A percentile compares a stretch with the other conserved stretches of the same genome.
Conservation (phyloP, 148 eudicot species). For the Chenopodium formosanum region DNA sequence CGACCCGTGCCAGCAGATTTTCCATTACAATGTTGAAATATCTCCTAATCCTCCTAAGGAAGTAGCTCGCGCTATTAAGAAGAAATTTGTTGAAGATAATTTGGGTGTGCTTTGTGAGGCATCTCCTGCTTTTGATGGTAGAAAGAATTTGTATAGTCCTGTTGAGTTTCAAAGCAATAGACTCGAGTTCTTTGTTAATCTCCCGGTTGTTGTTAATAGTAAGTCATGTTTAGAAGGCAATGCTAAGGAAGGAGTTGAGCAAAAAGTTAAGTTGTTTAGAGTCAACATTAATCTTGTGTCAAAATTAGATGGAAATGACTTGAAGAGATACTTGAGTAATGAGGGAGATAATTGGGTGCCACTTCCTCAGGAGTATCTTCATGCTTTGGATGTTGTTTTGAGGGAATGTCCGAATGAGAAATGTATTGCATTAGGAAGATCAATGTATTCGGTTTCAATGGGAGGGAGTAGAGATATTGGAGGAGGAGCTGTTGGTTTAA, state of each 20-base stretch:
- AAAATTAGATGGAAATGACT: slow-evolving; percentile 60
- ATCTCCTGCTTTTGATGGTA: slow-evolving; percentile 76
- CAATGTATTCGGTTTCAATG: slow-evolving; percentile 73
- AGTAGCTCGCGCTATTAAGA: slow-evolving; percentile 61
- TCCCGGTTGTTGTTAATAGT: slow-evolving; percentile 43
- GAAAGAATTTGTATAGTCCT: slow-evolving; percentile 77
- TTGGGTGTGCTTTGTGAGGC: slow-evolving; percentile 49
- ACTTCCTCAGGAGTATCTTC: slow-evolving; percentile 88
- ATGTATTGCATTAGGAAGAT: slow-evolving; percentile 61
- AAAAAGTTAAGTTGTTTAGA: slow-evolving; percentile 48
- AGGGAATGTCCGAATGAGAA: slow-evolving; percentile 70
- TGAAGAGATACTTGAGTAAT: slow-evolving; percentile 55
- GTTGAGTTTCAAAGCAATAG: slow-evolving; percentile 62
- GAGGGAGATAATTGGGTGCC: slow-evolving; percentile 52
- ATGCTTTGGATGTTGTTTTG: slow-evolving; percentile 86
- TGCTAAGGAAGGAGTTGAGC: slow-evolving; percentile 19
- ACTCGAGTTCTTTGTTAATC: slow-evolving; percentile 68
- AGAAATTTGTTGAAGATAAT: slow-evolving; percentile 59
- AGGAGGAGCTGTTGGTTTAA: slow-evolving; percentile 77
- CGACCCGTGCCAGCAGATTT: slow-evolving; percentile 50
- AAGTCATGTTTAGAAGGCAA: slow-evolving; percentile 23
- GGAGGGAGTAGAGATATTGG: slow-evolving; percentile 77
- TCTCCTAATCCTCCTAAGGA: slow-evolving; percentile 78
- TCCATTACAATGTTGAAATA: slow-evolving; percentile 84
- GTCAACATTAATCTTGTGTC: slow-evolving; percentile 79